phyloP scores from a whole-genome alignment of 495 filamentous ascomycete species.

The Daldinia concentrica region DNA sequence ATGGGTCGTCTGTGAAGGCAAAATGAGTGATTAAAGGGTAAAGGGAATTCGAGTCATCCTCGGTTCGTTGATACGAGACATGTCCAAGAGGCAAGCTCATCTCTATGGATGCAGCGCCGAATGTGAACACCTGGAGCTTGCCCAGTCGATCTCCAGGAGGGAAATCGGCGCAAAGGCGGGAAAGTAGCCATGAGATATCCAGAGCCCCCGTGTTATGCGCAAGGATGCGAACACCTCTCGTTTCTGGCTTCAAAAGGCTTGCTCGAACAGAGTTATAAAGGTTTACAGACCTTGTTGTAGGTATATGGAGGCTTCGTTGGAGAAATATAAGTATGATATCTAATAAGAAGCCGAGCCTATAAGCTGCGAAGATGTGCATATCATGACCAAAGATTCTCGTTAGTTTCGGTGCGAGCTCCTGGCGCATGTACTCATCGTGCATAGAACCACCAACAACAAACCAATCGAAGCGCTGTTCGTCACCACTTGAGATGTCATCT shows the following conservation, averaged over 20 bases:
- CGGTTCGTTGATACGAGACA: slow-evolving; percentile 15
- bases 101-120: slow-evolving; percentile 53
- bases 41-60: neutral
- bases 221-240: slow-evolving; percentile 50
- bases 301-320: slow-evolving; percentile 45
- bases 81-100: slow-evolving; percentile 49
- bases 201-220: slow-evolving; percentile 49
- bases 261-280: slow-evolving; percentile 48
- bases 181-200: slow-evolving; percentile 46
- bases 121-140: slow-evolving; percentile 57
- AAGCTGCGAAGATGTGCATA: slow-evolving; percentile 47
- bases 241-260: slow-evolving; percentile 49
- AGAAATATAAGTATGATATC: slow-evolving; percentile 46
- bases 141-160: slow-evolving; percentile 43
- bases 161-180: slow-evolving; percentile 53
- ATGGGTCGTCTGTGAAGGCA: slow-evolving; percentile 48
- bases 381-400: slow-evolving; percentile 49
- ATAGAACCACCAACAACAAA: slow-evolving; percentile 49
- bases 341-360: slow-evolving; percentile 46
- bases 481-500: slow-evolving; percentile 39
- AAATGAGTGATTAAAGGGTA: slow-evolving; percentile 51
- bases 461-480: slow-evolving; percentile 49
- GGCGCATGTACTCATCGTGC: slow-evolving; percentile 26
- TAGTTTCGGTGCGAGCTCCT: slow-evolving; percentile 41
- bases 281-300: slow-evolving; percentile 36